Base-by-base conservation (phyloP, 176 grass and related monocot genomes). In the Hyparrhenia diplandra region DNA sequence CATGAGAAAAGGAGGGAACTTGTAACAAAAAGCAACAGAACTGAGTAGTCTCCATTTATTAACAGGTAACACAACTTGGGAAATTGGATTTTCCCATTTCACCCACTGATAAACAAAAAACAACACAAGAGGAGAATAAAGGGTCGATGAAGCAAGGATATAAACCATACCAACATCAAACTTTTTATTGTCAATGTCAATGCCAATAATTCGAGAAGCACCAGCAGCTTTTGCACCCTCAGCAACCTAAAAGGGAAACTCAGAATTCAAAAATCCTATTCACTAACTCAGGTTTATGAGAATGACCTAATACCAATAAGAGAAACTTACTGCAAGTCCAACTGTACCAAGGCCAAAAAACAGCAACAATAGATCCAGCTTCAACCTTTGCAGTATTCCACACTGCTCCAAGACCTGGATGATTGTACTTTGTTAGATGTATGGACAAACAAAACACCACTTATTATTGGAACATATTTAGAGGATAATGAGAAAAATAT, bases 311-410 rank as follows among this genome's bases (percentile, higher is more conserved):
- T n/a, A n/a, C n/a, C n/a, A 27, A 74, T 17, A 66, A 23, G 6
- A 61, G 49, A 54, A 81, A 90, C 96, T 91, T 91, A 99, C 96
- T 64, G 96, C 96, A 80, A 99, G 92, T 24, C 96, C 96, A 78
- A 99, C 85, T 75, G 90, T 99, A 47, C 96, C 96, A 77, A 99
- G 96, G 29, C 96, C 96, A 89, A 99, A n/a, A 99, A 91, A 99
- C 12, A 77, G 96, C 96, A 85, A 99, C 96, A 67, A 86, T 45
- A 5, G 96, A 91, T 37, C 92, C 96, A 46, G 84, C 55, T 72
- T 99, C 96, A 75, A 99, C 96, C 83, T 99, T 99, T 74, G 96
- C 96, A 27, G 96, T 91, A 86, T 99, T 99, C 96, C 96, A 99
- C 36, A 91, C 96, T 64, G 92, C 96, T 85, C 96, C 96, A 88